A percentile compares a stretch with the other conserved stretches of the same genome.
Conservation (phyloP, 129 eudicot genomes). For the Centrapalus pauciflorus region DNA sequence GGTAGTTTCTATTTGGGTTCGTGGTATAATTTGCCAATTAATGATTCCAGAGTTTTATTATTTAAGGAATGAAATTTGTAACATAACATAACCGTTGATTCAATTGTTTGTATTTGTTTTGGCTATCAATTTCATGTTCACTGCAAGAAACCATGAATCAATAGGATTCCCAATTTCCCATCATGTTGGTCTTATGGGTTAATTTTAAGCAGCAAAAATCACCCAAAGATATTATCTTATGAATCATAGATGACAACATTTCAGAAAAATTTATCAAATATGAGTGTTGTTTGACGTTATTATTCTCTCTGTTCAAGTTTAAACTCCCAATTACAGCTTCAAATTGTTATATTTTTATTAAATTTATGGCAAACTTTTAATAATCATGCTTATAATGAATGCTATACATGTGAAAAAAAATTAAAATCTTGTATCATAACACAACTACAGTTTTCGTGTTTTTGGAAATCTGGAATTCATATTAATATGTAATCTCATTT, state of each 20-base stretch:
- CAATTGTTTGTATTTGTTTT: background rate
- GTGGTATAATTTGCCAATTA: background rate
- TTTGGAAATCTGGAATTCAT: no score
- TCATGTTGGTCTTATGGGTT: background rate
- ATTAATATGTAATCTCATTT: no score
- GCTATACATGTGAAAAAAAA: background rate
- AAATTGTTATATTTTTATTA: background rate
- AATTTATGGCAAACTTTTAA: background rate
- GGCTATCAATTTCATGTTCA: background rate
- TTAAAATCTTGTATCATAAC: background rate
- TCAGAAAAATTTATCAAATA: background rate
- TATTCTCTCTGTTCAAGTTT: background rate
- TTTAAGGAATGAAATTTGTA: background rate
- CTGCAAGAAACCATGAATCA: background rate
- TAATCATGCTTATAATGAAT: background rate
- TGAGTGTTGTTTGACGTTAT: background rate
- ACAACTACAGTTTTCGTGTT: background rate
- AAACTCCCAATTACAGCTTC: background rate
- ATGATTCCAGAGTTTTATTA: background rate
- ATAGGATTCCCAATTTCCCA: no score
- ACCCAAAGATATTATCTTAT: background rate
- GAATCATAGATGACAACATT: background rate
- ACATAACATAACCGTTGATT: background rate
- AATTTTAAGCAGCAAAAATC: background rate
- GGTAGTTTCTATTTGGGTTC: constrained; percentile 32